Percentiles rank a stretch among this genome's conserved stretches.
phyloP scores from a whole-genome alignment of 2,329 filamentous ascomycete species.

The Aureobasidium lini region DNA sequence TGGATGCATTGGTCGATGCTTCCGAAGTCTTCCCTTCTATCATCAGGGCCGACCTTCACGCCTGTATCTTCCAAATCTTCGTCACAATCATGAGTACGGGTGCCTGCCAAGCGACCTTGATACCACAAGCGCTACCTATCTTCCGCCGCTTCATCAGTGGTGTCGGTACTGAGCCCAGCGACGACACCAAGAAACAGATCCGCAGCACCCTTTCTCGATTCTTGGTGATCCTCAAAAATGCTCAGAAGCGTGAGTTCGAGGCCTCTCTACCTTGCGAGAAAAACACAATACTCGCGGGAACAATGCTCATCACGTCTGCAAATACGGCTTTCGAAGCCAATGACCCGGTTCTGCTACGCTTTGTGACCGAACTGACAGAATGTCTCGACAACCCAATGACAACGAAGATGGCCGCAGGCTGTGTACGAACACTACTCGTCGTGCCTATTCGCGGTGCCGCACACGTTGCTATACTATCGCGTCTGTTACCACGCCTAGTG shows the following conservation, averaged over 20 bases:
- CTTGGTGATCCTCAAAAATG: conserved; percentile 67
- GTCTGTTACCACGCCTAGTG: conserved; percentile 67
- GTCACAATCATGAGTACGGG: conserved; percentile 84
- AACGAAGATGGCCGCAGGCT: conserved; percentile 83
- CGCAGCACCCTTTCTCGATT: conserved; percentile 78
- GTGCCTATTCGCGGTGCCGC: conserved; percentile 52
- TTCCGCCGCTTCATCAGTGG: conserved; percentile 83
- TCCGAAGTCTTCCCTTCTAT: conserved; percentile 93
- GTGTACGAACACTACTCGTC: conserved; percentile 72
- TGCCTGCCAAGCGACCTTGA: conserved; percentile 76
- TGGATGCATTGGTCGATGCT: conserved; percentile 86
- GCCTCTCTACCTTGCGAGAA: conserved; percentile 82
- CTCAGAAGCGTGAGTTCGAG: conserved; percentile 67
- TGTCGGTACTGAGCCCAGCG: conserved; percentile 46
- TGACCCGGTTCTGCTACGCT: conserved; percentile 56
- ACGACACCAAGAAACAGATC: conserved; percentile 59
- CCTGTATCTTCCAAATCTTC: conserved; percentile 95
- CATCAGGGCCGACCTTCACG: conserved; percentile 92
- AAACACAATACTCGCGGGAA: conserved; percentile 81
- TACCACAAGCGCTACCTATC: conserved; percentile 83
- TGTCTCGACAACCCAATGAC: conserved; percentile 77
- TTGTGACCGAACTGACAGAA: conserved; percentile 74
- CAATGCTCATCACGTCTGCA: conserved; percentile 77
- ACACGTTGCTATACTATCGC: conserved; percentile 60
- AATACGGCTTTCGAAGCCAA: conserved; percentile 60